phyloP scores from a whole-genome alignment of 495 filamentous ascomycete genomes.

The Penicillium manginii region DNA sequence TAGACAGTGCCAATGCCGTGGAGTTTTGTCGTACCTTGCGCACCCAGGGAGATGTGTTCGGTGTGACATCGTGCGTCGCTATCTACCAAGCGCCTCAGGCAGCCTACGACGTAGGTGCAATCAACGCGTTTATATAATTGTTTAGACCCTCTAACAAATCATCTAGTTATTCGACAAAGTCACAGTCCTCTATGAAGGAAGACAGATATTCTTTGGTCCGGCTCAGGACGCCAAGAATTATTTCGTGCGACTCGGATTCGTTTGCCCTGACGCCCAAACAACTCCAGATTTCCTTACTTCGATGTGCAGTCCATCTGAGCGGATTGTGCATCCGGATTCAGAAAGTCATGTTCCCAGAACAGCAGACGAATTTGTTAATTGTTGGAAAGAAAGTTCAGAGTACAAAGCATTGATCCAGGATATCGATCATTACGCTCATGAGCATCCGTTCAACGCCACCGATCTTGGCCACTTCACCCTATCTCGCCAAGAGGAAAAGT shows the following conservation, averaged over 20 bases:
- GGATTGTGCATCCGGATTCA: constrained; percentile 63
- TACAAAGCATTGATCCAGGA: constrained; percentile 65
- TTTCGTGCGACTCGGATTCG: constrained; percentile 75
- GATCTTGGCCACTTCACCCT: constrained; percentile 69
- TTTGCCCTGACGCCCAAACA: constrained; percentile 72
- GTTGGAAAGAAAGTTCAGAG: constrained; percentile 76
- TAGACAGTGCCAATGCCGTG: constrained; percentile 78
- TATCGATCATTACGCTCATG: constrained; percentile 69
- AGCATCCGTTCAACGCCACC: constrained; percentile 64
- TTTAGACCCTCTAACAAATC: not conserved
- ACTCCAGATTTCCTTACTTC: constrained; percentile 83
- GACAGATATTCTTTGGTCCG: constrained; percentile 79
- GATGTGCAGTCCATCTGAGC: constrained; percentile 72
- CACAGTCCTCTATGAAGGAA: constrained; percentile 77
- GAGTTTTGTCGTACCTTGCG: constrained; percentile 75
- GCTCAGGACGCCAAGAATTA: constrained; percentile 65
- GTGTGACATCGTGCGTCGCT: constrained; percentile 69
- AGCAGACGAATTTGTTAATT: constrained; percentile 73
- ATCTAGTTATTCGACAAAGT: constrained; percentile 69
- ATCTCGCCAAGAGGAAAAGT: constrained; percentile 59
- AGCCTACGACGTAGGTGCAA: constrained; percentile 60
- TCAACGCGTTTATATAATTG: not conserved
- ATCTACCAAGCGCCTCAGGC: constrained; percentile 83
- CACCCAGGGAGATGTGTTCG: constrained; percentile 64
- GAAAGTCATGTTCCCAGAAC: constrained; percentile 69